Evolutionary conservation across 139 green algal genomes (phyloP).

Genomic region (Picochlorum sp.): DNA sequence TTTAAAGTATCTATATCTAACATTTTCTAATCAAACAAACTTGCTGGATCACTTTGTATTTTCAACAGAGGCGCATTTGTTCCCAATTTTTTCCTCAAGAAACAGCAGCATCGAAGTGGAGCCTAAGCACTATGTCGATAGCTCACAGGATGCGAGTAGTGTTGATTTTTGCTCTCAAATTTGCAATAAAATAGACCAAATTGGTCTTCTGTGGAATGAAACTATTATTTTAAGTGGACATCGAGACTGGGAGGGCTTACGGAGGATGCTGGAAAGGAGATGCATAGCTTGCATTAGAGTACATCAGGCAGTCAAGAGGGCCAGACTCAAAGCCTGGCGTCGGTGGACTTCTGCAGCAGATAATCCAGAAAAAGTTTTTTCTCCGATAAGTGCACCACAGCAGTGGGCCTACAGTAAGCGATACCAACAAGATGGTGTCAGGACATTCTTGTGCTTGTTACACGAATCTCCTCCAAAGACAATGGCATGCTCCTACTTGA

Average conservation of each 20-base stretch:
- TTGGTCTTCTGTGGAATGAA: no score
- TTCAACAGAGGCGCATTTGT: conserved; percentile 59
- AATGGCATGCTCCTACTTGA: not conserved
- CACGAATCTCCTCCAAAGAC: not conserved
- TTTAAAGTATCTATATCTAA: conserved; percentile 79
- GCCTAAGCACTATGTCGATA: no score
- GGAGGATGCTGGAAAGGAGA: no score
- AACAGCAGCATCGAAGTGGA: no score
- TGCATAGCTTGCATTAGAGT: not conserved
- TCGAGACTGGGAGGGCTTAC: no score
- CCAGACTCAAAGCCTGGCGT: not conserved
- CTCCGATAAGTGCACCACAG: not conserved
- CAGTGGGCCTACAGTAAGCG: not conserved
- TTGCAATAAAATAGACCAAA: no score
- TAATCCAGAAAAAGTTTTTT: not conserved
- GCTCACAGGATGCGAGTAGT: no score
- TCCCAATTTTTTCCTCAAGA: conserved; percentile 21
- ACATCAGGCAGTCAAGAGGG: not conserved
- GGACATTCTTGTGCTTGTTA: not conserved
- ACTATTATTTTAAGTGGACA: no score
- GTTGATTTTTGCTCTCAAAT: no score
- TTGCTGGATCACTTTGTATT: conserved; percentile 57
- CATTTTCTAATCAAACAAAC: conserved; percentile 32
- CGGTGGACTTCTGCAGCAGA: not conserved
- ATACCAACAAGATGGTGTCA: not conserved